Base-by-base conservation (phyloP, 192 early-diverging fungal species). In the Podila verticillata region DNA sequence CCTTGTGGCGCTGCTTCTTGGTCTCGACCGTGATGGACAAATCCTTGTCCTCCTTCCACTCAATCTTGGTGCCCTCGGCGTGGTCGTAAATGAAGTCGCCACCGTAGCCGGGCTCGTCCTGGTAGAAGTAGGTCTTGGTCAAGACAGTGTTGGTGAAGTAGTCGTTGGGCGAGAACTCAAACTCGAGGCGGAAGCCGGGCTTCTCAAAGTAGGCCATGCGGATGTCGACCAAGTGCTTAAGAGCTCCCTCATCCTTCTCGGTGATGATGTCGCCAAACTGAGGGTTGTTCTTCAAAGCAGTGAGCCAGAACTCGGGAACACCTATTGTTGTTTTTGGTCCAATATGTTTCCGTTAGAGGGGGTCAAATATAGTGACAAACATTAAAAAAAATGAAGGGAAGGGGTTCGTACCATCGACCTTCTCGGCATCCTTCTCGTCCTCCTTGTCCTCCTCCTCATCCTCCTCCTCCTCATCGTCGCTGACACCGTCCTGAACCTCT, bases 1-100 rank as follows among this genome's bases (percentile, higher is more conserved):
- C 93, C 91, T 97, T 98, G 89, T 98, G 96, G 63, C 97, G 95
- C 90, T 99, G 98, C 87, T 96, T 99, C 90, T 96, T 97, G 84
- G 96, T 93, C 87, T 99, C 97, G 65, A 98, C 87, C 17, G 89
- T 96, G 61, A 98, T 91, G 68, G 92, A 93, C 54, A 99, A 89
- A 84, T 99, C 93, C 89, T 98, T 95, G 80, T 93, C 96, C 68
- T 97, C 95, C 86, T 99, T 99, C 98, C 98, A 99, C 57, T 94
- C 77, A 75, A 99, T 95, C 63, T 91, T 86, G 47, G 92, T 92
- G 34, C 96, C 98, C 84, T 96, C 91, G 30, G 97, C 96, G 83
- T 92, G 91, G 83, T 95, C 95, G 82, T 95, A 98, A 61, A 97
- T 89, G 61, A 96, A 91, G 75, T 95, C 94, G 54, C 95, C 95